phyloP scores from a whole-genome alignment of 1,284 basidiomycete genomes.

The Heliocybe sulcata region DNA sequence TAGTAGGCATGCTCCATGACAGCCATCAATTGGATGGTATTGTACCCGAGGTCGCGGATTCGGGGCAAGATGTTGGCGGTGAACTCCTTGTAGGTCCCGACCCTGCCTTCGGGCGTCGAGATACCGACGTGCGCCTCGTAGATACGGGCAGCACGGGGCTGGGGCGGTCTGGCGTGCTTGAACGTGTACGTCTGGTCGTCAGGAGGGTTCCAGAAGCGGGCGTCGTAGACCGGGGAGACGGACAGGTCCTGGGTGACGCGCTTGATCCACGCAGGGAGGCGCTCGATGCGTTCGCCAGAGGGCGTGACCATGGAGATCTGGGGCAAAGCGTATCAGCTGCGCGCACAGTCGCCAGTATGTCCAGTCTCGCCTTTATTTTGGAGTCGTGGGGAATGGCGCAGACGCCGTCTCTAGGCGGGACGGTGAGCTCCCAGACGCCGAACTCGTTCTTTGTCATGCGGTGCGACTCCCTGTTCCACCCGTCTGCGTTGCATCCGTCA shows the following conservation, averaged over 20 bases:
- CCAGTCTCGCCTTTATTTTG: constrained; percentile 71
- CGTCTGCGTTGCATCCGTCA: constrained; percentile 43
- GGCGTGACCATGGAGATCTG: constrained; percentile 84
- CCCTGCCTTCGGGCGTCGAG: constrained; percentile 80
- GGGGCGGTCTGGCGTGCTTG: constrained; percentile 70
- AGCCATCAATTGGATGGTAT: constrained; percentile 96
- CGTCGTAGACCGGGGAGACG: constrained; percentile 91
- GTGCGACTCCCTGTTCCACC: constrained; percentile 82
- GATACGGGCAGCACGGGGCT: constrained; percentile 73
- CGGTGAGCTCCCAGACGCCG: constrained; percentile 87
- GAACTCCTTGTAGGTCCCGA: constrained; percentile 96
- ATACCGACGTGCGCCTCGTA: constrained; percentile 99
- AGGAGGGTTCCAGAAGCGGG: constrained; percentile 97
- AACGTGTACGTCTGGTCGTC: constrained; percentile 67
- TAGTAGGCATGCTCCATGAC: constrained; percentile 99
- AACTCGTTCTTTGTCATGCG: constrained; percentile 84
- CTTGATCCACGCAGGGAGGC: constrained; percentile 89
- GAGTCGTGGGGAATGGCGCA: constrained; percentile 92
- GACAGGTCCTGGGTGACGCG: constrained; percentile 92
- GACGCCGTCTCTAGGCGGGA: constrained; percentile 69
- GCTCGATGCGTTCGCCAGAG: constrained; percentile 78
- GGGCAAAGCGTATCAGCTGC: neutral
- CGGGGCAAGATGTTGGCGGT: constrained; percentile 79
- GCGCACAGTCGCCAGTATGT: neutral
- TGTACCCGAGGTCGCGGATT: constrained; percentile 91